phyloP scores from a whole-genome alignment of 139 green algal genomes.

The Asterochloris erici region DNA sequence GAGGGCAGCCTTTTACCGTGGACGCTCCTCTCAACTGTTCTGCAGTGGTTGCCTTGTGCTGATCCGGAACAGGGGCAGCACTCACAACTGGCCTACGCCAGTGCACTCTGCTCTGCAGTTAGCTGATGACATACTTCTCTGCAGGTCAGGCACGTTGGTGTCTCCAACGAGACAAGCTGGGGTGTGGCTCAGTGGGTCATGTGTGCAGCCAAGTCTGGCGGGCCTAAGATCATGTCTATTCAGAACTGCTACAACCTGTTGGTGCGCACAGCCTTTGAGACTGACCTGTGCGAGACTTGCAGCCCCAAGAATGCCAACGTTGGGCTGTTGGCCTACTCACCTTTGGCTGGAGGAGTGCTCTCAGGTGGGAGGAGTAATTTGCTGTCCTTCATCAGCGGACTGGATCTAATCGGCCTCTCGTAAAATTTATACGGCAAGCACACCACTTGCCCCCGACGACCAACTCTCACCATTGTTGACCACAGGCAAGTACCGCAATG shows the following conservation, averaged over 20 bases:
- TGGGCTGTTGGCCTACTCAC: conserved; percentile 81
- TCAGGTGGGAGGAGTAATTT: conserved; percentile 60
- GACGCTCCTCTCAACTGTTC: too few relatives aligned
- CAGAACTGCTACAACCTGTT: conserved; percentile 74
- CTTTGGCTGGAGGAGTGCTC: conserved; percentile 60
- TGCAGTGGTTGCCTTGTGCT: too few relatives aligned
- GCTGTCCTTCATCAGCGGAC: neutral
- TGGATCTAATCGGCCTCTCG: neutral
- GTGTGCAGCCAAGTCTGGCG: conserved; percentile 40
- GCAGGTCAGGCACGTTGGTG: conserved; percentile 84
- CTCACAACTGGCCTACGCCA: too few relatives aligned
- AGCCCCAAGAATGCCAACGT: conserved; percentile 60
- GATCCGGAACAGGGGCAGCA: too few relatives aligned
- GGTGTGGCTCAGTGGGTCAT: conserved; percentile 73
- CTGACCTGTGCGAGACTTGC: conserved; percentile 76
- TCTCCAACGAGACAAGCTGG: conserved; percentile 89
- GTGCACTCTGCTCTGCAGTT: neutral
- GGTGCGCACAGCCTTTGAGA: conserved; percentile 73
- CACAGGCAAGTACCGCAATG: neutral
- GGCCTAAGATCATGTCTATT: conserved; percentile 80
- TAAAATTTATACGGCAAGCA: neutral
- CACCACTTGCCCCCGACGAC: neutral
- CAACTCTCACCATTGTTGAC: neutral
- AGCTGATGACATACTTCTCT: neutral
- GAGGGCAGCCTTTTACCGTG: too few relatives aligned